Evolutionary conservation across 2,329 filamentous ascomycete genomes (phyloP), one percentile per base, ranked within the genome.

Genomic region (Xylariaceae sp.): DNA sequence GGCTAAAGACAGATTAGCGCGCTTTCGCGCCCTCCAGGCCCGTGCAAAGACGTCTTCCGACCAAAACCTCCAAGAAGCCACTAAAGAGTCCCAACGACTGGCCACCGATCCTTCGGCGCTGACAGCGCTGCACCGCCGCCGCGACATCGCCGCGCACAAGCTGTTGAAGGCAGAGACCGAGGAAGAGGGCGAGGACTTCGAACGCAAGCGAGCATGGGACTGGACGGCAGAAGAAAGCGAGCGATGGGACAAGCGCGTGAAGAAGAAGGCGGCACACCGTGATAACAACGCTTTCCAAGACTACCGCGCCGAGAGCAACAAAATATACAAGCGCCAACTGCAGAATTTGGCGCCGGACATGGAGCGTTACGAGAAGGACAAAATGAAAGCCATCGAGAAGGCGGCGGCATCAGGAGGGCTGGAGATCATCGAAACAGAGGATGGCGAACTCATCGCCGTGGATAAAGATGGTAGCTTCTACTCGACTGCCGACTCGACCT

Each of bases 181-280:
- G 73, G 91, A 91, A 16, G 80, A 83, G 0, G 92, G 92, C 29
- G 92, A 91, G 53, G 95, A 98, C 74, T 99, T 98, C 71, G 95
- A 99, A 81, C 90, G 95, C 65, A 97, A 98, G 77, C 88, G 95
- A 36, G 95, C 95, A 1, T 99, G 95, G 95, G 95, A 98, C 78
- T 99, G 95, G 91, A 99, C 95, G 1, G 80, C 94, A 6, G 95
- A 99, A 63, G 95, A 99, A 77, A 90, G 87, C 66, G 95, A 97
- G 77, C 86, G 84, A 65, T 99, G 95, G 95, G 95, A 99, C 75
- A 89, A 88, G 77, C 88, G 93, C 28, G 79, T 96, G 73, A 90
- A 89, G 69, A 96, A 96, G 82, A 96, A 92, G 78, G 85, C 86
- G 56, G 84, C 85, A 16, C 89, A 90, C 69, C 83, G 90, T 61